A percentile compares a stretch with the other conserved stretches of the same genome.
These are phyloP conservation scores for Aspergillus funiculosus DNA, from an alignment of 495 filamentous ascomycete species.

Conservation along the genomic window DNA sequence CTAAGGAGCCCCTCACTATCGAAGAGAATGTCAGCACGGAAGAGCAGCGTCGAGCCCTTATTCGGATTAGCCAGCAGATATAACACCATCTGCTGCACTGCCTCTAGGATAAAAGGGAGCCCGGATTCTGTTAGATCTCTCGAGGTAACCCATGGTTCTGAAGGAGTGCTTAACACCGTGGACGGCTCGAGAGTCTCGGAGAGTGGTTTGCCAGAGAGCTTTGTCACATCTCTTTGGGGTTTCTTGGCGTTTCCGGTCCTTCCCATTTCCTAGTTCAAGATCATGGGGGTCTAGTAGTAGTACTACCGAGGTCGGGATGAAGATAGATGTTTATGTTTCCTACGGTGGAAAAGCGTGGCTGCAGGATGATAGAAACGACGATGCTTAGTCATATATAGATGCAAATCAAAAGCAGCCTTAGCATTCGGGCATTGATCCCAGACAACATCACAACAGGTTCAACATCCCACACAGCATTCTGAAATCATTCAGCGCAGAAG, in stretches of 20 bases:
- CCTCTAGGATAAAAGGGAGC: conserved; percentile 47
- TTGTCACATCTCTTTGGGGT: conserved; percentile 17
- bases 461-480: no score
- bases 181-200: conserved; percentile 26
- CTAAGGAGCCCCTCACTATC: conserved; percentile 39
- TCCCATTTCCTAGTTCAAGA: not conserved
- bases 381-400: no score
- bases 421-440: no score
- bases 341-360: no score
- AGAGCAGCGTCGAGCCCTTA: conserved; percentile 73
- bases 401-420: no score
- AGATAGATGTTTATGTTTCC: no score
- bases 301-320: no score
- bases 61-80: conserved; percentile 82
- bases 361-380: no score
- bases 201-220: conserved; percentile 30
- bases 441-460: no score
- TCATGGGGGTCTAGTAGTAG: no score
- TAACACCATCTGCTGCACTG: conserved; percentile 59
- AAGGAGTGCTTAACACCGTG: conserved; percentile 7
- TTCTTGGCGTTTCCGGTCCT: conserved; percentile 8
- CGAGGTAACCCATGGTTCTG: conserved; percentile 33
- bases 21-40: conserved; percentile 78
- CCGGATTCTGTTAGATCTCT: conserved; percentile 24
- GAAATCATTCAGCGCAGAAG: no score